These are phyloP conservation scores for Fomitopsis schrenkii DNA, from an alignment of 1,284 basidiomycete species.

Conservation along the genomic window DNA sequence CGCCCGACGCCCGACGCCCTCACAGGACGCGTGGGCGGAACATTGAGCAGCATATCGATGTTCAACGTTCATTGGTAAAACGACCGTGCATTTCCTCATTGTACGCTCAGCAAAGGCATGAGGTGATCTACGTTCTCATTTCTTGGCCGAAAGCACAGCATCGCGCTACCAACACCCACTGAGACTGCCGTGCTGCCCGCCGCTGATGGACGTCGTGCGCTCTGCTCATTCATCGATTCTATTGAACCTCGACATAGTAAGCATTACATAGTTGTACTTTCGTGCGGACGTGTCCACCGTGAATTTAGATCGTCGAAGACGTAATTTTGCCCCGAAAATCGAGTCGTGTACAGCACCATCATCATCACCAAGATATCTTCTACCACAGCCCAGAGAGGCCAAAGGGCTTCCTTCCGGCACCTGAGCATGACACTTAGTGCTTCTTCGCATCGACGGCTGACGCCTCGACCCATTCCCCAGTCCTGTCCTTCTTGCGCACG, in stretches of 20 bases:
- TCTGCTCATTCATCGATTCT: background rate
- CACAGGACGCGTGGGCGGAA: too few relatives aligned
- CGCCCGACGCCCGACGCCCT: background rate
- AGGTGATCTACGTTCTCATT: background rate
- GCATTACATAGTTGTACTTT: background rate
- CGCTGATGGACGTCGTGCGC: background rate
- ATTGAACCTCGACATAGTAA: background rate
- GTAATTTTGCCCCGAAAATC: background rate
- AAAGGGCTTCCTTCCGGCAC: too few relatives aligned
- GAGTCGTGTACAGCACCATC: background rate
- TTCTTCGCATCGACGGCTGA: constrained; percentile 19
- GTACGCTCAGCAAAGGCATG: too few relatives aligned
- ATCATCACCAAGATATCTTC: background rate
- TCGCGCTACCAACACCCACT: background rate
- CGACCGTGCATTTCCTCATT: too few relatives aligned
- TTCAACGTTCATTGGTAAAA: too few relatives aligned
- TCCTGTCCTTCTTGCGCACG: constrained; percentile 74
- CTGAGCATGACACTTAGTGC: background rate
- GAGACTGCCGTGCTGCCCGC: background rate
- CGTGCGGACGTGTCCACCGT: background rate
- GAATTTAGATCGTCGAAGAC: background rate
- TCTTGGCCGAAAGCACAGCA: background rate
- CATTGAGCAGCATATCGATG: too few relatives aligned
- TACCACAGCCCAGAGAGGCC: too few relatives aligned
- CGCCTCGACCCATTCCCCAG: constrained; percentile 65